Conservation (phyloP, 306 rosid species). For the Herpetospermum pedunculosum region DNA sequence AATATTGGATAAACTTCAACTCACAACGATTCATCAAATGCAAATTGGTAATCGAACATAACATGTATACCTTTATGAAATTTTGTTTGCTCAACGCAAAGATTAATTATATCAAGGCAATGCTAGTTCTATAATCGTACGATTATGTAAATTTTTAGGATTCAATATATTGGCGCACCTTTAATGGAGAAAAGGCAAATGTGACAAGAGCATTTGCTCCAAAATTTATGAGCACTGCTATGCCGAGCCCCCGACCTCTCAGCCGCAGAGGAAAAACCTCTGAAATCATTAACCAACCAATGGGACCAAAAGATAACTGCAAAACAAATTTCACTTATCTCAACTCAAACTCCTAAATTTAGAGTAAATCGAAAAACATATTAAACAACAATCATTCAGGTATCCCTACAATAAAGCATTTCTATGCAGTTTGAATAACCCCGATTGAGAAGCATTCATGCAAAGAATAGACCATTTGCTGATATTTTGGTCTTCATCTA, state of each 20-base stretch:
- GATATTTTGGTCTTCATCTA: not conserved
- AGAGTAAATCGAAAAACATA: not conserved
- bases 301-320: conserved; percentile 97
- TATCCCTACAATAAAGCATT: not conserved
- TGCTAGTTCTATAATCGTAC: not conserved
- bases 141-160: not conserved
- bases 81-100: not conserved
- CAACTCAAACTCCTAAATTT: not conserved
- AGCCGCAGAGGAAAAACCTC: conserved; percentile 81
- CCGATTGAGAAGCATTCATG: not conserved
- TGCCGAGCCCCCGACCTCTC: conserved; percentile 84
- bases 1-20: not conserved
- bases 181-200: conserved; percentile 79
- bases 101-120: not conserved
- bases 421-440: not conserved
- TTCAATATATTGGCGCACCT: conserved; percentile 35
- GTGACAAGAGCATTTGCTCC: conserved; percentile 82
- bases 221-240: conserved; percentile 86
- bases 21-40: not conserved
- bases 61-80: not conserved
- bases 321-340: conserved; percentile 6
- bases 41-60: not conserved
- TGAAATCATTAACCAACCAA: conserved; percentile 97
- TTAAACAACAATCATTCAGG: not conserved
- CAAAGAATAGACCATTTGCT: not conserved